Base-by-base conservation (phyloP, 768 basidiomycete genomes). In the Hebeloma cylindrosporum region DNA sequence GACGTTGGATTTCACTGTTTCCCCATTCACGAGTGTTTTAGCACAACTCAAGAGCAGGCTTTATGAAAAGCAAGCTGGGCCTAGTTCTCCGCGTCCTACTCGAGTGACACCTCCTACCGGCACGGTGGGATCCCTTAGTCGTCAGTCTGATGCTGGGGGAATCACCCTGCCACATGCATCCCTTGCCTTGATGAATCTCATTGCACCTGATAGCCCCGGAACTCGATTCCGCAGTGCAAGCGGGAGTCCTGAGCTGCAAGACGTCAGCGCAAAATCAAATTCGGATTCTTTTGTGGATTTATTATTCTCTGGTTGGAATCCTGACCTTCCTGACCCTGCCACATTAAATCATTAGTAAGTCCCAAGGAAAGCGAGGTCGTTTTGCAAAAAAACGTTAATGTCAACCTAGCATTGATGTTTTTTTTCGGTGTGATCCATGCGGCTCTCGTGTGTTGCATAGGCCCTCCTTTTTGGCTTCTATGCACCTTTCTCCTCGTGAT, bases 341-440 rank as follows among this genome's bases (percentile, higher is more conserved):
- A 73, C 80, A 11, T 70, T 92, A 22, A 77, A 82, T 53, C 87
- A 88, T 63, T 88, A 87, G 88, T 91, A 53, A 46, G 83, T 40
- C 14, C 25, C 36, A 13, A 42, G 32, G 18, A 20, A 10, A 57
- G 11, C 16, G 16, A n/a, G 33, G 40, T 36, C 41, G 31, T 23
- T 31, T 39, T 38, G 36, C 39, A 25, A 41, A 50, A n/a, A n/a
- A n/a, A n/a, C n/a, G n/a, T 52, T 55, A 23, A 48, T 47, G 29
- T 45, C 29, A 34, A 37, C 48, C 10, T 54, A 93, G 89, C 50
- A 79, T 95, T 58, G 88, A 93, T 26, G 72, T 87, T 8, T 96
- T 93, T 67, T 96, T 95, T 65, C 80, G 80, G 60, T 85, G 83
- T 56, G 91, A 93, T 61, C 91, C 92, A 31, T 91, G 89, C 57